Conservation (phyloP, 352 stramenopile species). For the Phytopythium boreale region DNA sequence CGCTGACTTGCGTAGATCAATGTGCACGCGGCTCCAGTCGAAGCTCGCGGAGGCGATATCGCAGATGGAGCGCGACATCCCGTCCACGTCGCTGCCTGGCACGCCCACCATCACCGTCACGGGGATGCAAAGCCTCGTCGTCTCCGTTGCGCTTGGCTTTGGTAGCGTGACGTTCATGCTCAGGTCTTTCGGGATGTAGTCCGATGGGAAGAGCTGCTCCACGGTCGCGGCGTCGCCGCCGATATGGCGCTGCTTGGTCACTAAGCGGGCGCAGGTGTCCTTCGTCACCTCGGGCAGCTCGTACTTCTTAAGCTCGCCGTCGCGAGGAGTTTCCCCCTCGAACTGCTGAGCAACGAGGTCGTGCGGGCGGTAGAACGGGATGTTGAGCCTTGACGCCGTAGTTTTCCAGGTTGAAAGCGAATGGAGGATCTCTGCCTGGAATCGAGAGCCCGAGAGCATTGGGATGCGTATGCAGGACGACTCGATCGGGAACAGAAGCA, state of each 20-base stretch:
- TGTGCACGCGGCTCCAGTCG: slow-evolving; percentile 37
- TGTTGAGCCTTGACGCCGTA: slow-evolving; percentile 31
- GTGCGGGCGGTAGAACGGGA: slow-evolving; percentile 54
- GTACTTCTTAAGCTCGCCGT: slow-evolving; percentile 13
- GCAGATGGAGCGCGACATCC: slow-evolving; percentile 39
- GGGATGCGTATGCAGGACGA: slow-evolving; percentile 41
- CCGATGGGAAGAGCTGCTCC: slow-evolving; percentile 43
- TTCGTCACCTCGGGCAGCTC: slow-evolving; percentile 16
- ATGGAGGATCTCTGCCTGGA: slow-evolving; percentile 61
- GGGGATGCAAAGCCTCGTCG: slow-evolving; percentile 34
- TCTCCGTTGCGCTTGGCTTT: slow-evolving; percentile 26
- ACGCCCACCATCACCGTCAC: slow-evolving; percentile 63
- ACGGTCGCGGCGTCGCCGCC: slow-evolving; percentile 14
- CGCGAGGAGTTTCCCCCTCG: slow-evolving; percentile 40
- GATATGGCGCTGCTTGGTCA: slow-evolving; percentile 17
- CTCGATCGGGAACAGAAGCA: slow-evolving; percentile 30
- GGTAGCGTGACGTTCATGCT: slow-evolving; percentile 31
- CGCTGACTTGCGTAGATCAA: slow-evolving; percentile 33
- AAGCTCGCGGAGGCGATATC: slow-evolving; percentile 41
- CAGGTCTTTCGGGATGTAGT: slow-evolving; percentile 60
- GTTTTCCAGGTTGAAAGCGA: slow-evolving; percentile 57
- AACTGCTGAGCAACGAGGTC: slow-evolving; percentile 29
- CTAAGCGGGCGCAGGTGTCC: slow-evolving; percentile 22
- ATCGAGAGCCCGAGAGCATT: slow-evolving; percentile 53
- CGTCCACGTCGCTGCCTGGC: slow-evolving; percentile 46